A percentile compares a stretch with the other conserved stretches of the same genome.
Evolutionary conservation across 352 stramenopile species (phyloP).

Genomic region (Globisporangium acanthophoron): DNA sequence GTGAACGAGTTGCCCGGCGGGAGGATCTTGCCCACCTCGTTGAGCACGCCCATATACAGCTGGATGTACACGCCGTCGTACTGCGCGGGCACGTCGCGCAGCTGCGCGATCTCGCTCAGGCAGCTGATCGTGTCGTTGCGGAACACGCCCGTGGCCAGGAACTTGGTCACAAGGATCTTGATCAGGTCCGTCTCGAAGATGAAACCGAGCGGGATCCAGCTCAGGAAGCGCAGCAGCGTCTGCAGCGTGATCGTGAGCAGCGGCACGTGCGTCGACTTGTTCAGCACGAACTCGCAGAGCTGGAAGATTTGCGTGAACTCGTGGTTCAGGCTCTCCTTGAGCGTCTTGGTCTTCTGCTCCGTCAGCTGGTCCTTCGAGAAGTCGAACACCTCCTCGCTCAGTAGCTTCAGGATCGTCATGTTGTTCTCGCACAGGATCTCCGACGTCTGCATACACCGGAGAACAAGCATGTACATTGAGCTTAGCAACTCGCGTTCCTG

Average conservation of each 20-base stretch:
- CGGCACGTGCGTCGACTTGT: conserved; percentile 89
- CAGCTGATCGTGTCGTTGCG: conserved; percentile 97
- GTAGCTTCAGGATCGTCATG: conserved; percentile 99
- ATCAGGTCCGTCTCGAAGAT: conserved; percentile 98
- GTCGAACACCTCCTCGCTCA: conserved; percentile 99
- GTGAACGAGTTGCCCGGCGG: conserved; percentile 90
- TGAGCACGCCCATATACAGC: conserved; percentile 94
- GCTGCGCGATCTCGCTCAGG: conserved; percentile 96
- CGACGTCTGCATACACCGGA: conserved; percentile 67
- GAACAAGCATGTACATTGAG: not conserved
- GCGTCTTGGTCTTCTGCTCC: conserved; percentile 96
- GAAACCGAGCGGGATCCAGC: conserved; percentile 98
- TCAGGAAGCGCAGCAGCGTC: conserved; percentile 96
- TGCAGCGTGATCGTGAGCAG: conserved; percentile 96
- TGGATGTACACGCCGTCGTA: conserved; percentile 95
- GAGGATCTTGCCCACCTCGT: conserved; percentile 90
- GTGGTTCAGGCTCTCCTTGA: conserved; percentile 98
- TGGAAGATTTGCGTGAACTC: conserved; percentile 98
- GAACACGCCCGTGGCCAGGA: conserved; percentile 92
- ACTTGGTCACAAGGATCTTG: conserved; percentile 95
- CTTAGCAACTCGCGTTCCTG: not conserved
- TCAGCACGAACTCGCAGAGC: conserved; percentile 98
- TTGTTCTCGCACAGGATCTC: conserved; percentile 99
- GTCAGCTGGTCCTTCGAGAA: conserved; percentile 98
- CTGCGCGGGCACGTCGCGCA: conserved; percentile 88